Evolutionary conservation across 805 yeast genomes (phyloP), one percentile per base, ranked within the genome.

Genomic region (Pichia scutulata): DNA sequence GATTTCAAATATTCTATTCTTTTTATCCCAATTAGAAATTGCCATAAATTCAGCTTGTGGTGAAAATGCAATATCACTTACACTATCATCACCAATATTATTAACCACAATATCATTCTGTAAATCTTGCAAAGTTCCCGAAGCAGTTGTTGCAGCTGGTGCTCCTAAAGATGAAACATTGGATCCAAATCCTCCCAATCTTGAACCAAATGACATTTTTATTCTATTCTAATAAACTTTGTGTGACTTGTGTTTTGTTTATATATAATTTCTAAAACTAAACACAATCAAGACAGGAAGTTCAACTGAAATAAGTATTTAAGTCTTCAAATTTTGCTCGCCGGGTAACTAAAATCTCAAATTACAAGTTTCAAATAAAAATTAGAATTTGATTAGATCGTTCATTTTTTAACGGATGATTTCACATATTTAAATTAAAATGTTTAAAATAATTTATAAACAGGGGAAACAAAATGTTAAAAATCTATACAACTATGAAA

Each of bases 21-120:
- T 89, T 60, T 85, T 86, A 69, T 93, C 99, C 99, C 99, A 93
- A 18, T 95, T 84, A 18, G 95, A 78, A 4, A 81, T 93, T 3
- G 95, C 80, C 52, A 93, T 66, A 52, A 81, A 73, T 57, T 93
- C 96, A 19, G 85, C 92, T 56, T 76, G 86, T 16, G 98, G 88
- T 13, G 96, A 86, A 69, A 92, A 93, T 19, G 89, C 73, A 50
- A 93, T 65, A 58, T 87, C 95, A 4, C 90, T 77, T 18, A 93
- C 76, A 2, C 96, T 83, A 65, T 93, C 99, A 55, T 87, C 95
- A n/a, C 97, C 96, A 3, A 92, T 87, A 60, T 85, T 84, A 53
- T 79, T 77, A 39, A 89, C 73, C 37, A 79, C 72, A 50, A 84
- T 76, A 66, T 88, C 96, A 62, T 82, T 80, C 57, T 81, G 77